Evolutionary conservation across 257 asterid genomes (phyloP).

Genomic region (Verbascum thapsus): DNA sequence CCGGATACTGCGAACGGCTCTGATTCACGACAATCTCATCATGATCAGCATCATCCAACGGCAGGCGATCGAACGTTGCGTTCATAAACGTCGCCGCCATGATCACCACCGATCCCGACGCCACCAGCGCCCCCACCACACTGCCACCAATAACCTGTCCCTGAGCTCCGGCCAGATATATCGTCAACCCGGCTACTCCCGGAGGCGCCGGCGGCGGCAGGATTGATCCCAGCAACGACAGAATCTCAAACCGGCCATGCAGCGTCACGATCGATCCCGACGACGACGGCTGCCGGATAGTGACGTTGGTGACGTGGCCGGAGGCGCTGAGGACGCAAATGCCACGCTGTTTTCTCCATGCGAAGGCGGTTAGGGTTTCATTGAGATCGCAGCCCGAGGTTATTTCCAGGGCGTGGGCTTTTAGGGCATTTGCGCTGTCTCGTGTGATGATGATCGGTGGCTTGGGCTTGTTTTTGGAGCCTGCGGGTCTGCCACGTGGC

Average conservation of each 20-base stretch:
- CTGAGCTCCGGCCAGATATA: slow-evolving; percentile 78
- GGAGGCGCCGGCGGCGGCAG: slow-evolving; percentile 93
- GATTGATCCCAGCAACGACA: slow-evolving; percentile 74
- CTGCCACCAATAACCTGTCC: slow-evolving; percentile 94
- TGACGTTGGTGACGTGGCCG: slow-evolving; percentile 82
- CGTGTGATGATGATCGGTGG: slow-evolving; percentile 90
- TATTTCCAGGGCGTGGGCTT: slow-evolving; percentile 89
- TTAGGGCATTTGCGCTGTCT: slow-evolving; percentile 79
- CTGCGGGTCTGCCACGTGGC: slow-evolving; percentile 89
- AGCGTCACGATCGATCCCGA: slow-evolving; percentile 76
- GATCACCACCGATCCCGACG: slow-evolving; percentile 92
- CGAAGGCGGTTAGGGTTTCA: slow-evolving; percentile 63
- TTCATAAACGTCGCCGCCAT: slow-evolving; percentile 92
- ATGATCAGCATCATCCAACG: slow-evolving; percentile 65
- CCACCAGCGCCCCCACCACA: slow-evolving; percentile 76
- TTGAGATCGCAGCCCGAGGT: slow-evolving; percentile 68
- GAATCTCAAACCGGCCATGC: slow-evolving; percentile 82
- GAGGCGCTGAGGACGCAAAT: slow-evolving; percentile 75
- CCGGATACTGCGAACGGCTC: slow-evolving; percentile 53
- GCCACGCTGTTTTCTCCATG: slow-evolving; percentile 71
- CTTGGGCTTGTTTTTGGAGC: slow-evolving; percentile 94
- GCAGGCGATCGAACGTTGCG: slow-evolving; percentile 77
- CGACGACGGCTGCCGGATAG: slow-evolving; percentile 74
- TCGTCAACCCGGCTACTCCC: slow-evolving; percentile 74
- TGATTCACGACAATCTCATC: slow-evolving; percentile 32